Evolutionary conservation across 352 stramenopile genomes (phyloP).

Genomic region (Globisporangium iwayamae): DNA sequence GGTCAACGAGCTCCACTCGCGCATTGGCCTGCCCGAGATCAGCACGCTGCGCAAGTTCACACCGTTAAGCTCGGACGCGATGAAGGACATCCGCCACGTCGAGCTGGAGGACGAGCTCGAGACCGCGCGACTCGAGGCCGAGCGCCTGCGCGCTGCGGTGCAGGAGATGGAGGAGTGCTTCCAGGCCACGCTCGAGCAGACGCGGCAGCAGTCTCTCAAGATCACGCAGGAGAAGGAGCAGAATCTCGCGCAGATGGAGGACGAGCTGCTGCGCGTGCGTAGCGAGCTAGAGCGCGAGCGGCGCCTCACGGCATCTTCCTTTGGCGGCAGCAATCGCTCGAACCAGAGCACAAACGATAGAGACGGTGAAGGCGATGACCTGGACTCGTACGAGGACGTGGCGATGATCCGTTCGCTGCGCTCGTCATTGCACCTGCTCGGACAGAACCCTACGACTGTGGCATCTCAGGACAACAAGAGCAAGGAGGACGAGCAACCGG

Average conservation of each 20-base stretch:
- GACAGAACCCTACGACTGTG: constrained; percentile 10
- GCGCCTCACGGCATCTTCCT: constrained; percentile 26
- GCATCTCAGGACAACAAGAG: neutral
- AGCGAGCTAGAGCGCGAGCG: constrained; percentile 52
- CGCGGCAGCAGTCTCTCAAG: constrained; percentile 53
- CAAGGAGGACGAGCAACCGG: constrained; percentile 9
- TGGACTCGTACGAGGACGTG: constrained; percentile 29
- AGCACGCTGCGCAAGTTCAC: constrained; percentile 65
- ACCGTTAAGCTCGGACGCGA: constrained; percentile 48
- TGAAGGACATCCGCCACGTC: constrained; percentile 39
- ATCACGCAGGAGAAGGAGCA: constrained; percentile 53
- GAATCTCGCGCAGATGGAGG: constrained; percentile 44
- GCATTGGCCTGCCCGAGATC: constrained; percentile 69
- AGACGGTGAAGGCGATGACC: constrained; percentile 25
- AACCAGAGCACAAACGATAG: constrained; percentile 18
- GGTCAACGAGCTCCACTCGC: constrained; percentile 73
- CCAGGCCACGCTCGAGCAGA: constrained; percentile 40
- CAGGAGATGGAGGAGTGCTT: constrained; percentile 62
- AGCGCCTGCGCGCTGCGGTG: constrained; percentile 49
- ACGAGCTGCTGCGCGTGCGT: constrained; percentile 46
- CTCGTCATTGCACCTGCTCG: constrained; percentile 28
- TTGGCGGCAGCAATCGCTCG: constrained; percentile 32
- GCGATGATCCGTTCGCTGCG: constrained; percentile 34
- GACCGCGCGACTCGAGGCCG: constrained; percentile 46
- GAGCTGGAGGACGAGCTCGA: constrained; percentile 57